A percentile compares a stretch with the other conserved stretches of the same genome.
These are phyloP conservation scores for Anthracocystis walkeri DNA, from an alignment of 1,284 basidiomycete species.

Conservation along the genomic window DNA sequence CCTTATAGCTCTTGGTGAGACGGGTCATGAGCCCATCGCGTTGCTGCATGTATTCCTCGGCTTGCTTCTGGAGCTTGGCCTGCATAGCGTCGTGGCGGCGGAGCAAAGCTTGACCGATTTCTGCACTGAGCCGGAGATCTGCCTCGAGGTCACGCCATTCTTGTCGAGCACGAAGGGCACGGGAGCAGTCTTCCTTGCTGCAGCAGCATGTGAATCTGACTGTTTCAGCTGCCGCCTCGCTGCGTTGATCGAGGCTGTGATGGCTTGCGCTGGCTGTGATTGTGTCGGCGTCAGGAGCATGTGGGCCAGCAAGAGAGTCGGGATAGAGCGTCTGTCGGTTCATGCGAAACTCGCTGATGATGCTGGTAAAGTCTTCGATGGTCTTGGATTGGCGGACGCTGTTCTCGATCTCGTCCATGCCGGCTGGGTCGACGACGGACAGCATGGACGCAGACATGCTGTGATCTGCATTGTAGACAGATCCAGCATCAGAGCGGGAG, in stretches of 20 bases:
- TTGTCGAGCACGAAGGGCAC: slow-evolving; percentile 55
- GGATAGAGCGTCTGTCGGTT: slow-evolving; percentile 49
- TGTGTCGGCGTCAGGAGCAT: slow-evolving; percentile 6
- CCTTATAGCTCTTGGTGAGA: slow-evolving; percentile 55
- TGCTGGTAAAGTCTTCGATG: slow-evolving; percentile 65
- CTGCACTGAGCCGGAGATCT: slow-evolving; percentile 72
- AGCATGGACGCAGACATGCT: slow-evolving; percentile 46
- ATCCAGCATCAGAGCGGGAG: slow-evolving; percentile 36
- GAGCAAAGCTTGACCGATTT: slow-evolving; percentile 90
- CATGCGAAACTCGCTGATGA: slow-evolving; percentile 63
- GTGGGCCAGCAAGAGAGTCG: slow-evolving; percentile 32
- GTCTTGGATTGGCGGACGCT: slow-evolving; percentile 57
- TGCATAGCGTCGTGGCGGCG: slow-evolving; percentile 87
- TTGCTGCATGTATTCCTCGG: slow-evolving; percentile 66
- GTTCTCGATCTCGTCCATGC: slow-evolving; percentile 56
- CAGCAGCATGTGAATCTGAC: slow-evolving; percentile 61
- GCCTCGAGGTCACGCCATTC: slow-evolving; percentile 67
- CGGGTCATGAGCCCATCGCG: slow-evolving; percentile 61
- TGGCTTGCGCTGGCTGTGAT: slow-evolving; percentile 27
- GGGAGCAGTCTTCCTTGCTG: slow-evolving; percentile 55
- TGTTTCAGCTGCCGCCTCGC: slow-evolving; percentile 26
- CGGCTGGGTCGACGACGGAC: slow-evolving; percentile 33
- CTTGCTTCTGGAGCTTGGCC: slow-evolving; percentile 71
- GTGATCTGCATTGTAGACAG: slow-evolving; percentile 30
- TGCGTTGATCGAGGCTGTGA: slow-evolving; percentile 39